phyloP scores from a whole-genome alignment of 2,329 filamentous ascomycete genomes.

The Bretziella fagacearum region DNA sequence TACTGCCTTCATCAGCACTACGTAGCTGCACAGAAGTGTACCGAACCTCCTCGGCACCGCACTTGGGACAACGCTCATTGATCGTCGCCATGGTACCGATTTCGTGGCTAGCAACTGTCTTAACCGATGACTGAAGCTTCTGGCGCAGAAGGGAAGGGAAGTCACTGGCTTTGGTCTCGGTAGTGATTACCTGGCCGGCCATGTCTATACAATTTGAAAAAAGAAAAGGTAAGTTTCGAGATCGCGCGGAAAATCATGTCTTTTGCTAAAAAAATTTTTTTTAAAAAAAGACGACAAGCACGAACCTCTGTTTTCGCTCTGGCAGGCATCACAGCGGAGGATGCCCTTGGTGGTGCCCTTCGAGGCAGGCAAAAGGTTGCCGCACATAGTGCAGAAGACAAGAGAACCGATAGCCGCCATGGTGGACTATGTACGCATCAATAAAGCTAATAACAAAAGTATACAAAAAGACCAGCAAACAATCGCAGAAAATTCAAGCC shows the following conservation, averaged over 20 bases:
- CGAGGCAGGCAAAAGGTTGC: slow-evolving; percentile 70
- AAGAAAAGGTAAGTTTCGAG: slow-evolving; percentile 11
- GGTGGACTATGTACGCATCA: slow-evolving; percentile 17
- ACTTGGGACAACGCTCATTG: slow-evolving; percentile 58
- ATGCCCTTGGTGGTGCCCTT: slow-evolving; percentile 60
- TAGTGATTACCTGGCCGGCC: slow-evolving; percentile 58
- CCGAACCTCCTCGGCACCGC: slow-evolving; percentile 64
- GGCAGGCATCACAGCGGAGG: slow-evolving; percentile 72
- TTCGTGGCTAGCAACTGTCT: slow-evolving; percentile 62
- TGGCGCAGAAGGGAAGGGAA: slow-evolving; percentile 82
- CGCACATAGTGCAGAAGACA: slow-evolving; percentile 85
- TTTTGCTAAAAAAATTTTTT: background rate
- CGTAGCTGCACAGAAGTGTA: slow-evolving; percentile 75
- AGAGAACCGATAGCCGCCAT: slow-evolving; percentile 87
- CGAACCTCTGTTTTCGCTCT: slow-evolving; percentile 64
- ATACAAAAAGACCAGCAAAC: background rate
- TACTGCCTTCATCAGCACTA: slow-evolving; percentile 87
- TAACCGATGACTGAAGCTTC: slow-evolving; percentile 67
- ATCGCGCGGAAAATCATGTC: background rate
- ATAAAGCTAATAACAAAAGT: background rate
- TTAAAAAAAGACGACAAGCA: background rate
- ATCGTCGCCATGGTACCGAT: slow-evolving; percentile 55
- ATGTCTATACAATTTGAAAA: slow-evolving; percentile 39
- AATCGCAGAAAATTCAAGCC: background rate
- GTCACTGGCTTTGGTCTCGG: slow-evolving; percentile 70